A percentile compares a stretch with the other conserved stretches of the same genome.
These are phyloP conservation scores for Meira miltonrushii DNA, from an alignment of 1,284 basidiomycete species.

Conservation along the genomic window DNA sequence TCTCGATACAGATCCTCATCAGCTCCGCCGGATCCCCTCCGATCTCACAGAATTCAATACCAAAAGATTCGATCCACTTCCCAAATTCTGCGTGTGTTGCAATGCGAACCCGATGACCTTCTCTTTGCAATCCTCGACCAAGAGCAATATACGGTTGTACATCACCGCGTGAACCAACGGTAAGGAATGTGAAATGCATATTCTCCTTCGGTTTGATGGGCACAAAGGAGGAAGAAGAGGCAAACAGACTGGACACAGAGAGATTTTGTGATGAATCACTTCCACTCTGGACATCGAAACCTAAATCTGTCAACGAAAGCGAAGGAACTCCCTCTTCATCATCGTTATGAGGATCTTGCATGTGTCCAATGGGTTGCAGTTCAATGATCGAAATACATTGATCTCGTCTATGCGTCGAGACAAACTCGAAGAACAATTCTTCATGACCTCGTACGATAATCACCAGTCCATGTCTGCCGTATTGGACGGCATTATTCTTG, in stretches of 20 bases:
- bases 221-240: conserved; percentile 17
- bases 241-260: neutral
- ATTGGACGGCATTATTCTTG: conserved; percentile 77
- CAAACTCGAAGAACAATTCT: conserved; percentile 93
- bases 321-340: conserved; percentile 2
- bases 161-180: conserved; percentile 82
- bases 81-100: conserved; percentile 91
- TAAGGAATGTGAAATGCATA: conserved; percentile 68
- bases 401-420: conserved; percentile 68
- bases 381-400: conserved; percentile 71
- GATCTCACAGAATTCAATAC: conserved; percentile 85
- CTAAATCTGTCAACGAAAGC: conserved; percentile 35
- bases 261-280: neutral
- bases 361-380: neutral
- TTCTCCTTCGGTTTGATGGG: conserved; percentile 24
- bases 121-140: conserved; percentile 81
- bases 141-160: conserved; percentile 82
- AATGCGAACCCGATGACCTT: conserved; percentile 78
- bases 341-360: neutral
- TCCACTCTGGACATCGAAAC: conserved; percentile 8
- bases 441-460: conserved; percentile 90
- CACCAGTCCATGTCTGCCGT: conserved; percentile 80
- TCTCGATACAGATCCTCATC: conserved; percentile 55
- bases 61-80: conserved; percentile 83
- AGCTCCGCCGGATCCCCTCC: conserved; percentile 96